Conservation (phyloP, 2,329 filamentous ascomycete species). For the Exophiala spinifera region DNA sequence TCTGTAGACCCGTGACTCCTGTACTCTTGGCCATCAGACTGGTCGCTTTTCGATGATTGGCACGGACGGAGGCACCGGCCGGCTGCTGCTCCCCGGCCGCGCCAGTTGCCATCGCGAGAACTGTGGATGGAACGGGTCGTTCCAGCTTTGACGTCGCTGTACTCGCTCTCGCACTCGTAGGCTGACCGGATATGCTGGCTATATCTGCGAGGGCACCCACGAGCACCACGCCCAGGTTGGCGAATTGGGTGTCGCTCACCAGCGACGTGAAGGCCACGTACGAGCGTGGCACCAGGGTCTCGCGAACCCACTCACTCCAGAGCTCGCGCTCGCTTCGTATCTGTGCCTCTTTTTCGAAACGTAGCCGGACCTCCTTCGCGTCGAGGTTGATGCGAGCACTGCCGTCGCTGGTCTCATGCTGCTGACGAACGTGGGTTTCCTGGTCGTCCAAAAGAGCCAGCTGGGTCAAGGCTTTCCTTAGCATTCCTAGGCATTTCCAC, state of each 20-base stretch:
- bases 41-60: background rate
- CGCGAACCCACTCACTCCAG: slow-evolving; percentile 40
- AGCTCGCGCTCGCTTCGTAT: slow-evolving; percentile 33
- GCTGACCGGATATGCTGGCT: slow-evolving; percentile 43
- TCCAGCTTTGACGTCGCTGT: slow-evolving; percentile 15
- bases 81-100: too few relatives aligned
- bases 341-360: slow-evolving; percentile 41
- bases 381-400: background rate
- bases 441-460: slow-evolving; percentile 46
- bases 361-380: slow-evolving; percentile 35
- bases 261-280: slow-evolving; percentile 62
- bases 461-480: slow-evolving; percentile 64
- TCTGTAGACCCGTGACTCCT: slow-evolving; percentile 14
- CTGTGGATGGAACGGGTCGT: too few relatives aligned
- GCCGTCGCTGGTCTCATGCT: background rate
- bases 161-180: slow-evolving; percentile 8
- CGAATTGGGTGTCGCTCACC: slow-evolving; percentile 69
- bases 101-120: background rate
- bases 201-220: slow-evolving; percentile 62
- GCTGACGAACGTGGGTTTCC: background rate
- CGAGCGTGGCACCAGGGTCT: slow-evolving; percentile 41
- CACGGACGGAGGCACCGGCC: background rate
- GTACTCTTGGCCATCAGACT: slow-evolving; percentile 8
- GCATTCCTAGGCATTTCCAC: slow-evolving; percentile 71
- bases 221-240: slow-evolving; percentile 67